These are phyloP conservation scores for Colletotrichum lindemuthianum DNA, from an alignment of 2,329 filamentous ascomycete species.

Conservation along the genomic window DNA sequence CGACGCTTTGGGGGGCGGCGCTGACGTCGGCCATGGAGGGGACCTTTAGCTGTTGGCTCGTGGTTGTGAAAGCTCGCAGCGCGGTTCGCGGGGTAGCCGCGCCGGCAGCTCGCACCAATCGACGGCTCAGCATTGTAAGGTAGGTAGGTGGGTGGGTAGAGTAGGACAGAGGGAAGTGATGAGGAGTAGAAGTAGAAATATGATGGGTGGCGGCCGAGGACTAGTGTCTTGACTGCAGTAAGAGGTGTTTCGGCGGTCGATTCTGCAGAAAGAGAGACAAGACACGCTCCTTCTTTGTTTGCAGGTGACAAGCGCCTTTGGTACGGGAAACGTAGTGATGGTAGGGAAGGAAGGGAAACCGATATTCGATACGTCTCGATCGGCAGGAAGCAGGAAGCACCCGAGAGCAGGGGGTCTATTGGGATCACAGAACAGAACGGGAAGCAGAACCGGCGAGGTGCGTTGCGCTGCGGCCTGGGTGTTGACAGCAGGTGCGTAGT, in stretches of 20 bases:
- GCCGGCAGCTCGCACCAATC: conserved; percentile 59
- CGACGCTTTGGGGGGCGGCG: conserved; percentile 70
- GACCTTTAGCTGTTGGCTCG: conserved; percentile 57
- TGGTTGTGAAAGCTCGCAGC: conserved; percentile 68
- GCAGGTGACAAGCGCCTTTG: conserved; percentile 34
- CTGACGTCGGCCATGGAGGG: conserved; percentile 90
- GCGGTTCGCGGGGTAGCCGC: conserved; percentile 56
- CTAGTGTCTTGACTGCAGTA: conserved; percentile 25
- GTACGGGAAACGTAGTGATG: conserved; percentile 17
- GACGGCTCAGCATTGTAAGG: conserved; percentile 60
- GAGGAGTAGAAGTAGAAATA: not conserved
- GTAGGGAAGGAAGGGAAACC: conserved; percentile 15
- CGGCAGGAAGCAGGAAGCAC: conserved; percentile 32
- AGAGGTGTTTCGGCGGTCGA: conserved; percentile 14
- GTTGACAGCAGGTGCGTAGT: conserved; percentile 9
- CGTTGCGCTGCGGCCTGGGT: not conserved
- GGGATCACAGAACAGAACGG: conserved; percentile 31
- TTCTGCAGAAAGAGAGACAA: conserved; percentile 24
- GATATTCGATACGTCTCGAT: conserved; percentile 33
- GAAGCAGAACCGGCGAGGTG: conserved; percentile 31
- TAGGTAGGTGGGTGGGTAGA: conserved; percentile 37
- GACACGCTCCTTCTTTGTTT: conserved; percentile 33
- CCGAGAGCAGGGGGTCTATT: conserved; percentile 31
- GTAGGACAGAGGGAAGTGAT: not conserved
- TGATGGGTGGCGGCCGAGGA: conserved; percentile 19